Conservation (phyloP, 805 yeast genomes). For the Starmerella scarabaei region DNA sequence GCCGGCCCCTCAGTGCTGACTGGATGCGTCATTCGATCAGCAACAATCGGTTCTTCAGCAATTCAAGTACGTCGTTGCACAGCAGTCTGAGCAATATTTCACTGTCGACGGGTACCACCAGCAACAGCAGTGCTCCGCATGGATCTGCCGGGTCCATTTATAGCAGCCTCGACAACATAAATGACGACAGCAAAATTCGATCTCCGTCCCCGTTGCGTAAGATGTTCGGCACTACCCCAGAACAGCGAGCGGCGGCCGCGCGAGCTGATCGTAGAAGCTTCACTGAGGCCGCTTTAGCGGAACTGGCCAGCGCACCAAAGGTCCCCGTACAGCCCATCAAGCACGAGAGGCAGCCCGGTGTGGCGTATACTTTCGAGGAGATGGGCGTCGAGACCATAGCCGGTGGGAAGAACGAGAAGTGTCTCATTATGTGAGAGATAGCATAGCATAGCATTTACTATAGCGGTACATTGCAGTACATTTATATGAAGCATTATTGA, state of each 20-base stretch:
- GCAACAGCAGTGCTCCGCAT: neutral
- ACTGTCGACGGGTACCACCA: neutral
- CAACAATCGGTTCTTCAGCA: constrained; percentile 12
- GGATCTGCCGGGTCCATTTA: neutral
- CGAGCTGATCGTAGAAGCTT: constrained; percentile 16
- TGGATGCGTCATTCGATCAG: constrained; percentile 11
- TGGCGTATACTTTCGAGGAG: constrained; percentile 23
- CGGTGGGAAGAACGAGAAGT: constrained; percentile 16
- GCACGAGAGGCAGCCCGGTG: constrained; percentile 18
- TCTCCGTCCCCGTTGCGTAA: constrained; percentile 18
- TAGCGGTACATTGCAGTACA: neutral
- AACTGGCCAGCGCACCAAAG: constrained; percentile 13
- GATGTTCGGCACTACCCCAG: constrained; percentile 14
- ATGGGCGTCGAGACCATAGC: constrained; percentile 21
- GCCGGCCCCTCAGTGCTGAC: constrained; percentile 11
- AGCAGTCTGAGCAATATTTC: neutral
- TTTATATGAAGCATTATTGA: neutral
- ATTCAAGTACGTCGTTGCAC: constrained; percentile 3
- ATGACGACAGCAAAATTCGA: constrained; percentile 2
- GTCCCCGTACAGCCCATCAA: constrained; percentile 18
- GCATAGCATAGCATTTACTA: neutral
- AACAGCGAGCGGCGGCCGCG: constrained; percentile 14
- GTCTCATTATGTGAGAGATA: constrained; percentile 15
- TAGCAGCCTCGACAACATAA: neutral
- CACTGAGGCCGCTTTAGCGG: constrained; percentile 16